Percentiles rank a stretch among this genome's conserved stretches.
phyloP scores from a whole-genome alignment of 768 basidiomycete genomes.

The Russula vinacea region DNA sequence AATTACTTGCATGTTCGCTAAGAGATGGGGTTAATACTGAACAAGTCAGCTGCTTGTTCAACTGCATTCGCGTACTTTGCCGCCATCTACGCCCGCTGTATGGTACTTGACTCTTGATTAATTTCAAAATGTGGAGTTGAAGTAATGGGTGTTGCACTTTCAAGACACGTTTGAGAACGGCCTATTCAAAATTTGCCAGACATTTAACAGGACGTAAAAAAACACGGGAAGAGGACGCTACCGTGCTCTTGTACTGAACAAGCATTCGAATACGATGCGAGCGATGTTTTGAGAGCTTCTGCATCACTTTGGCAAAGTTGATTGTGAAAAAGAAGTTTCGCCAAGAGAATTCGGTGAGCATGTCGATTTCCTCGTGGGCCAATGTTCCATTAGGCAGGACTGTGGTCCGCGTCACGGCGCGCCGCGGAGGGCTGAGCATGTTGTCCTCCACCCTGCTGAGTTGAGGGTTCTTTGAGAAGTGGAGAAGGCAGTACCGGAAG shows the following conservation, averaged over 20 bases:
- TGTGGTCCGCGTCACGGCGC: conserved; percentile 53
- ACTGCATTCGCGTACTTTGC: conserved; percentile 59
- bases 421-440: conserved; percentile 57
- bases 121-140: conserved; percentile 90
- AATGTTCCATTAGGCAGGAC: conserved; percentile 69
- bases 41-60: conserved; percentile 16
- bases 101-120: conserved; percentile 98
- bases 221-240: conserved; percentile 40
- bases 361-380: conserved; percentile 83
- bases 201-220: conserved; percentile 6
- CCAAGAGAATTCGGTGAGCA: conserved; percentile 95
- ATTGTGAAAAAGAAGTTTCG: conserved; percentile 96
- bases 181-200: conserved; percentile 45
- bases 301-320: conserved; percentile 97
- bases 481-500: conserved; percentile 87
- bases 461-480: conserved; percentile 67
- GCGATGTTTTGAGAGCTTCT: conserved; percentile 92
- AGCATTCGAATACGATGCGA: conserved; percentile 94
- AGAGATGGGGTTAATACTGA: conserved; percentile 12
- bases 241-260: conserved; percentile 97
- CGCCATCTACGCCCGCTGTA: conserved; percentile 98
- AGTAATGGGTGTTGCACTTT: conserved; percentile 92
- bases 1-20: conserved; percentile 99
- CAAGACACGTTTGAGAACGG: conserved; percentile 91
- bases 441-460: conserved; percentile 60